Evolutionary conservation across 495 filamentous ascomycete genomes (phyloP), one percentile per base, ranked within the genome.

Genomic region (Aspergillus hancockii): DNA sequence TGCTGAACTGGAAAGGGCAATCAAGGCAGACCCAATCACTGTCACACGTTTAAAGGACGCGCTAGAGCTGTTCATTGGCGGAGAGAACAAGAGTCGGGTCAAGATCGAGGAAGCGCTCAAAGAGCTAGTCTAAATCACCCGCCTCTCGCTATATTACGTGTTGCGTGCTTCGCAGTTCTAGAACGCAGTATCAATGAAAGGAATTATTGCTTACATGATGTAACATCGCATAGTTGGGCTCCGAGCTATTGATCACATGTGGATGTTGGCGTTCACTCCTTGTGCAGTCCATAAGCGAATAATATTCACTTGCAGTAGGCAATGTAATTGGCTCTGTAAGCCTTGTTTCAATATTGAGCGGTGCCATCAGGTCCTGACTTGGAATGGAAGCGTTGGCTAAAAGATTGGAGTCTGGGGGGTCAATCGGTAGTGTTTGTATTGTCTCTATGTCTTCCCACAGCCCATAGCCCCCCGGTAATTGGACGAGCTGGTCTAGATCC

Each of bases 31-130:
- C 22, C 61, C 55, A 8, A 55, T 60, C 38, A 60, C 59, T 8
- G 61, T 56, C 52, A 58, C 54, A 43, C 54, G 65, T 14, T 41
- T 67, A n/a, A 53, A 40, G 1, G 68, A 70, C 43, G 65, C 65
- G 21, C 57, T 70, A 16, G 49, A 53, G 8, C 18, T 63, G 25
- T 70, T 67, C 46, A 43, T 64, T 31, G 61, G 43, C 21, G 59
- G 54, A 9, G 68, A 70, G 46, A 62, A 57, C 49, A 62, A 60
- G 49, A 67, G 63, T 50, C 58, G 61, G 55, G 62, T 50, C 22
- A 55, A 63, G 34, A 65, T 71, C 38, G 63, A 67, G 58, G 49
- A 63, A 52, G 63, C 52, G 28, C 13, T 55, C 10, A 43, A 43
- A 9, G 2, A 43, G 18, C 3, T 43, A 5, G 13, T 21, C 18